Base-by-base conservation (phyloP, 208 protist species). In the Ichthyophonus hoferi region DNA sequence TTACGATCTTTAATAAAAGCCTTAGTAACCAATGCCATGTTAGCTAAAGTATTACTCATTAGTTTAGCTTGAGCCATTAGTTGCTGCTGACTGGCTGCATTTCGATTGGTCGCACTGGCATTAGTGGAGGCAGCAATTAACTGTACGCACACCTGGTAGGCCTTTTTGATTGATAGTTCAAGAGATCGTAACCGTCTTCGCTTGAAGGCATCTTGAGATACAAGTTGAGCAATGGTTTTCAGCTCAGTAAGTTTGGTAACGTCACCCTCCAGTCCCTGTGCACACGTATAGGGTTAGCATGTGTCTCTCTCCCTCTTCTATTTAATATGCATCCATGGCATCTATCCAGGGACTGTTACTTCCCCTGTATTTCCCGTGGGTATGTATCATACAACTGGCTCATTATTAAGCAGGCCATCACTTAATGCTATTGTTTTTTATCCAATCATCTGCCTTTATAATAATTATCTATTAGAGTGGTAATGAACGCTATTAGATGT, bases 71-170 rank as follows among this genome's bases (percentile, higher is more conserved):
- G 38, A 2, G 31, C 77, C 14, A 58, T 17, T 37, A 91, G 86
- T 79, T 89, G 90, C 86, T 89, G 2, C 40, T 88, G 90, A 34
- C 83, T 83, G 1, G 87, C 86, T 67, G 38, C 67, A 42, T 89
- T 89, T 31, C 90, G 41, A 38, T 90, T 90, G 37, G 40, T 83
- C 3, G 79, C 24, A 17, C n/a, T 1, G 1, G 85, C 39, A 58
- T 76, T 88, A 0, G 58, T 58, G 31, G 86, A 1, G 0, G 90
- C 90, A 1, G 42, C 24, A 41, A 90, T 85, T 2, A 92, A 83
- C 84, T 90, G 83, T 17, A 77, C 67, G 14, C 43, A 40, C 1
- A 88, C 34, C n/a, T 87, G 83, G 0, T 87, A 42, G 24, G 84
- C 79, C 58, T 88, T 58, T 38, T 90, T 90, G 24, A 90, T 83